phyloP scores from a whole-genome alignment of 2,329 filamentous ascomycete genomes.

The Lasiodiplodia hormozganensis region DNA sequence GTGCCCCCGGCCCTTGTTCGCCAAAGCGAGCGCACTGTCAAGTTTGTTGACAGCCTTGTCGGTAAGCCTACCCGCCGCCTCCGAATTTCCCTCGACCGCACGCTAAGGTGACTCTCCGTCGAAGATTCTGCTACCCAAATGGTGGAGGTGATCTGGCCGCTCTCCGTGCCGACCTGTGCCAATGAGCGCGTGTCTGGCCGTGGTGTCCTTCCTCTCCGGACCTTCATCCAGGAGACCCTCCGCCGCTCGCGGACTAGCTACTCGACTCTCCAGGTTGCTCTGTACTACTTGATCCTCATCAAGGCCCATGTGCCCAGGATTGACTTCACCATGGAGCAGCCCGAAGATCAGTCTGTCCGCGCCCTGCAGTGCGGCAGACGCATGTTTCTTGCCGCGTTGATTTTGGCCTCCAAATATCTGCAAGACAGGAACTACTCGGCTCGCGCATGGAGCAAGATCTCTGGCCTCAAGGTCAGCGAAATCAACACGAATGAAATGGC shows the following conservation, averaged over 20 bases:
- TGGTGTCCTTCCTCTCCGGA: slow-evolving; percentile 85
- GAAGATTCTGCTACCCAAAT: slow-evolving; percentile 97
- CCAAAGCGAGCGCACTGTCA: slow-evolving; percentile 90
- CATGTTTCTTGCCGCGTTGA: slow-evolving; percentile 95
- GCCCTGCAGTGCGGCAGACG: slow-evolving; percentile 94
- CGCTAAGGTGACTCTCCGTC: slow-evolving; percentile 36
- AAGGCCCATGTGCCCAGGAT: slow-evolving; percentile 84
- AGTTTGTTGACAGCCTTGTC: slow-evolving; percentile 95
- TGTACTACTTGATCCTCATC: slow-evolving; percentile 95
- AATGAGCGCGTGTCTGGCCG: slow-evolving; percentile 68
- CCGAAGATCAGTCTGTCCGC: slow-evolving; percentile 74
- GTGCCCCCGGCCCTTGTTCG: slow-evolving; percentile 79
- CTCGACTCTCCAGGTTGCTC: slow-evolving; percentile 92
- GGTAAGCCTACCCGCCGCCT: slow-evolving; percentile 69
- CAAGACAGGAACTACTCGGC: slow-evolving; percentile 98
- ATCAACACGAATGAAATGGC: slow-evolving; percentile 97
- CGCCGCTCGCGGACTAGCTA: slow-evolving; percentile 95
- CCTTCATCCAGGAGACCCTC: slow-evolving; percentile 96
- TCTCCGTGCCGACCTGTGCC: slow-evolving; percentile 80
- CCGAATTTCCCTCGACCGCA: slow-evolving; percentile 29
- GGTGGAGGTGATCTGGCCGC: slow-evolving; percentile 95
- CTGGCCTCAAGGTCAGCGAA: slow-evolving; percentile 88
- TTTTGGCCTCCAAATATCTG: slow-evolving; percentile 95
- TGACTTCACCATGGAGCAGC: slow-evolving; percentile 87
- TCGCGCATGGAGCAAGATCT: slow-evolving; percentile 98